Conservation (phyloP, 192 early-diverging fungal species). For the Coemansia sp. region DNA sequence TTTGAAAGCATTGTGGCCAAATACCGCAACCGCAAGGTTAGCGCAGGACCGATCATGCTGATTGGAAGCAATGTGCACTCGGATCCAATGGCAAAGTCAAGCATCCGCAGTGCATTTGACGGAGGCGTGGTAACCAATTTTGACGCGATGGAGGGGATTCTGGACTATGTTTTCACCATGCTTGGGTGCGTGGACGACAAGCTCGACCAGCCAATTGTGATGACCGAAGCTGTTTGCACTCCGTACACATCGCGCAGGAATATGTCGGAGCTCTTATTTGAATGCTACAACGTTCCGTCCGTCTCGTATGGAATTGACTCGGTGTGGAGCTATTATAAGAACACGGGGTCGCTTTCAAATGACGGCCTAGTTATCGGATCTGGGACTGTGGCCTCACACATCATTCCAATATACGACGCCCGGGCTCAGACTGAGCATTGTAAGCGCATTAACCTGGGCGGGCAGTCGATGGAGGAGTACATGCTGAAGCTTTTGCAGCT, state of each 20-base stretch:
- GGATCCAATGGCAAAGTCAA: slow-evolving; percentile 43
- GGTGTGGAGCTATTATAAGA: slow-evolving; percentile 79
- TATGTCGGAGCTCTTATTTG: slow-evolving; percentile 87
- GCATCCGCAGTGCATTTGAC: slow-evolving; percentile 43
- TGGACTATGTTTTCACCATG: slow-evolving; percentile 85
- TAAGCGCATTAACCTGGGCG: slow-evolving; percentile 82
- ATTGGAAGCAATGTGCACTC: slow-evolving; percentile 39
- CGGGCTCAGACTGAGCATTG: slow-evolving; percentile 60
- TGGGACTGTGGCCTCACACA: slow-evolving; percentile 68
- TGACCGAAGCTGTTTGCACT: slow-evolving; percentile 84
- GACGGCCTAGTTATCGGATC: slow-evolving; percentile 73
- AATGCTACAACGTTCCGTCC: slow-evolving; percentile 74
- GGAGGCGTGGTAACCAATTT: slow-evolving; percentile 43
- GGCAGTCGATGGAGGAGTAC: slow-evolving; percentile 70
- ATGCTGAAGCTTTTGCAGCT: slow-evolving; percentile 85
- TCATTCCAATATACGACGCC: slow-evolving; percentile 72
- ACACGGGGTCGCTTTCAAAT: slow-evolving; percentile 58
- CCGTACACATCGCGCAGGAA: slow-evolving; percentile 73
- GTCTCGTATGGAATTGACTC: slow-evolving; percentile 85
- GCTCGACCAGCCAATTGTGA: slow-evolving; percentile 79
- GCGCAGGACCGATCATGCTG: slow-evolving; percentile 26
- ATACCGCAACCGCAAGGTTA: slow-evolving; percentile 56
- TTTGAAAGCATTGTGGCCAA: slow-evolving; percentile 77
- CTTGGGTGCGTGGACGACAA: slow-evolving; percentile 69
- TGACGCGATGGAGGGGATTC: slow-evolving; percentile 67